phyloP scores from a whole-genome alignment of 2,329 filamentous ascomycete genomes.

The Neoscytalidium dimidiatum region DNA sequence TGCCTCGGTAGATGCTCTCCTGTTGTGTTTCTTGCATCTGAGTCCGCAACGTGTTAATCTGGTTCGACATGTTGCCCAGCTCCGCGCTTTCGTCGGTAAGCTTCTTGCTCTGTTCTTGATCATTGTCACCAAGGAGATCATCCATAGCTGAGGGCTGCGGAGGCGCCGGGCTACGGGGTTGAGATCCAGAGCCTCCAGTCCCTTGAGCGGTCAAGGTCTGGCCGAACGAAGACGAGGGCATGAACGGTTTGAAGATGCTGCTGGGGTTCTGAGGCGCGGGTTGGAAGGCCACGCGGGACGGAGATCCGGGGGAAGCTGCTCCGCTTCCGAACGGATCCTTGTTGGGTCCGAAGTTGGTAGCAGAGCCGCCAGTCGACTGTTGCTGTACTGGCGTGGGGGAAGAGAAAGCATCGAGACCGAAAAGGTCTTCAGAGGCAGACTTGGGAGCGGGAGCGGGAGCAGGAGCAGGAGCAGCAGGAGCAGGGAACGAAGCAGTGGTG shows the following conservation, averaged over 20 bases:
- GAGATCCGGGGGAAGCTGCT: conserved; percentile 56
- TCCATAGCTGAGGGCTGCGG: conserved; percentile 61
- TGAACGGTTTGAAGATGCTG: conserved; percentile 80
- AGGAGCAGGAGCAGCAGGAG: conserved; percentile 35
- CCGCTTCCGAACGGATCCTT: conserved; percentile 65
- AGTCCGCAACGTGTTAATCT: conserved; percentile 84
- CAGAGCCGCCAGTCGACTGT: conserved; percentile 75
- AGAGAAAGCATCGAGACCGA: conserved; percentile 81
- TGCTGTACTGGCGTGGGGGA: conserved; percentile 53
- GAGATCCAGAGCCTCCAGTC: conserved; percentile 63
- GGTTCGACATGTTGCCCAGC: conserved; percentile 92
- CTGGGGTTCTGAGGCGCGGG: conserved; percentile 43
- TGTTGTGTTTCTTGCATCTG: conserved; percentile 93
- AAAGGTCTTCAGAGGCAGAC: conserved; percentile 89
- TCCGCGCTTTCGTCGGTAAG: conserved; percentile 88
- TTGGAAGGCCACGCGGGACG: conserved; percentile 45
- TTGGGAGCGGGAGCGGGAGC: conserved; percentile 64
- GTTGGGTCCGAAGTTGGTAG: conserved; percentile 42
- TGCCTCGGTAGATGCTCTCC: conserved; percentile 76
- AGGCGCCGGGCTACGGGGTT: conserved; percentile 35
- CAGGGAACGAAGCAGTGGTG: conserved; percentile 56
- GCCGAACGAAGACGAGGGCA: conserved; percentile 90
- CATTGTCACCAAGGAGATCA: conserved; percentile 87
- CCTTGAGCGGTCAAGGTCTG: conserved; percentile 75
- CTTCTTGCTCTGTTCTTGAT: conserved; percentile 85